Evolutionary conservation across 805 yeast genomes (phyloP), one percentile per base, ranked within the genome.

Genomic region (Cyberlindnera samutprakarnensis): DNA sequence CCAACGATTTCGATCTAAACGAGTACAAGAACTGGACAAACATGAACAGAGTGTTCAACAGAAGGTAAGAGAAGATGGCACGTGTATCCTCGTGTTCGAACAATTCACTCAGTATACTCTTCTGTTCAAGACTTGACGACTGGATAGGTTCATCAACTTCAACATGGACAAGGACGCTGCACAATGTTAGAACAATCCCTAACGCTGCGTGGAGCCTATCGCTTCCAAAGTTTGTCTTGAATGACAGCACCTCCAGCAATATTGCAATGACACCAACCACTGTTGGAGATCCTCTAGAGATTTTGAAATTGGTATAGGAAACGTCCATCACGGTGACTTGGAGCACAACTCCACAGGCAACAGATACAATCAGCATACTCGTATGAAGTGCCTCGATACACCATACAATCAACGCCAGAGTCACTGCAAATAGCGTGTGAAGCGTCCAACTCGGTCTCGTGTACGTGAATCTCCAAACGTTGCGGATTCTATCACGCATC

Each of bases 31-130:
- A 66, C 60, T 92, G 99, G 25, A 92, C 78, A 48, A 92, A 75
- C 99, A 92, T 92, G 59, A 92, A 92, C 3, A 92, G 72, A 10
- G 94, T 75, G 57, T 92, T 92, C 38, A 92, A 66, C 41, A 90
- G 56, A 29, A 92, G 59, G 48, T 90, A 92, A 36, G 85, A 79
- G 57, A 92, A 88, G 19, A 92, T 92, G 10, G 95, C 86, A 39
- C 82, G 67, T 0, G 96, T 87, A 42, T 87, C 96, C 30, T 68
- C 64, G 35, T 80, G 66, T 23, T 24, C 21, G 28, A 49, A 39
- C 13, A 51, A 16, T 26, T 49, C 44, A 8, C 42, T 44, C 3
- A 51, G 7, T 7, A 51, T 43, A 19, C 10, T 19, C 4, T 23
- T 23, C n/a, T 25, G 18, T 24, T 20, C 23, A 19, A 18, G 25